A percentile compares a stretch with the other conserved stretches of the same genome.
Evolutionary conservation across 257 asterid genomes (phyloP).

Genomic region (Eustoma russellianum): DNA sequence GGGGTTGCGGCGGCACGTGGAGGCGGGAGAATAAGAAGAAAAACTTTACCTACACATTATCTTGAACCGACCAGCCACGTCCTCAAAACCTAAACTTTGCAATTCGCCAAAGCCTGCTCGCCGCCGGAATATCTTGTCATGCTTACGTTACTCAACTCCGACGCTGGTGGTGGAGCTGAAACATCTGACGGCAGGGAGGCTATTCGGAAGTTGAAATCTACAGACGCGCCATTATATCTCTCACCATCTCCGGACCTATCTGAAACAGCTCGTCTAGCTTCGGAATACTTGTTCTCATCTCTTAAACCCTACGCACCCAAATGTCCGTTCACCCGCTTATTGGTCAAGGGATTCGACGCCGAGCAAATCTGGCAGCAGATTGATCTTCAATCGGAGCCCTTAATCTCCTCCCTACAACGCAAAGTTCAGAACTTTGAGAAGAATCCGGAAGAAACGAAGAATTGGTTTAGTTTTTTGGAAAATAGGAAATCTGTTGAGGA

Average conservation of each 20-base stretch:
- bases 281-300: slow-evolving; percentile 39
- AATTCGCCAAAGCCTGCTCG: slow-evolving; percentile 1
- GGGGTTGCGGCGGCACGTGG: too few relatives aligned
- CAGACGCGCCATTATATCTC: slow-evolving; percentile 60
- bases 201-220: slow-evolving; percentile 40
- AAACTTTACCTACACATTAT: too few relatives aligned
- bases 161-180: slow-evolving; percentile 16
- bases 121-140: not conserved
- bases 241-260: slow-evolving; percentile 63
- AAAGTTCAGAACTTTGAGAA: slow-evolving; percentile 56
- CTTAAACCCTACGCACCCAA: slow-evolving; percentile 59
- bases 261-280: slow-evolving; percentile 61
- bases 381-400: slow-evolving; percentile 69
- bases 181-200: slow-evolving; percentile 29
- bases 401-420: slow-evolving; percentile 52
- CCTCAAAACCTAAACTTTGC: slow-evolving; percentile 22
- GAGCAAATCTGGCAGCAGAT: slow-evolving; percentile 97
- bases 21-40: too few relatives aligned
- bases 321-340: slow-evolving; percentile 43
- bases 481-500: slow-evolving; percentile 5
- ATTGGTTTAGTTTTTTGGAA: slow-evolving; percentile 28
- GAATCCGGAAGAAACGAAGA: slow-evolving; percentile 41
- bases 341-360: slow-evolving; percentile 54
- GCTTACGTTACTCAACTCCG: slow-evolving; percentile 9
- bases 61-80: too few relatives aligned